Conservation (phyloP, 2,329 filamentous ascomycete species). For the Lasiodiplodia theobromae region DNA sequence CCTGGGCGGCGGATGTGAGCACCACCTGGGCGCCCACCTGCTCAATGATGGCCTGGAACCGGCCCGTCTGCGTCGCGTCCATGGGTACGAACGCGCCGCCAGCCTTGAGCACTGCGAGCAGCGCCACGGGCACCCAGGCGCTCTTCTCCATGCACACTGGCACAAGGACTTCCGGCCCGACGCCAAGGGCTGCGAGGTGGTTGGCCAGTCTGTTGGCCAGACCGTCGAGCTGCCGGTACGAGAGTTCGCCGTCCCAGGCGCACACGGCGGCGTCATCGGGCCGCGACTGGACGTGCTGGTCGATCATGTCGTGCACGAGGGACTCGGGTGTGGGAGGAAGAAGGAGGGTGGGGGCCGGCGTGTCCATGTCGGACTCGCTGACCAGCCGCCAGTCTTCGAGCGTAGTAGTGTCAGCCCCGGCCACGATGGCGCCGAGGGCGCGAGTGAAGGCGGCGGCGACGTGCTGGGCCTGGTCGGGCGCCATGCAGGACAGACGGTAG, state of each 20-base stretch:
- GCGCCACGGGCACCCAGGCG: conserved; percentile 43
- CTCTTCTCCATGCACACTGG: conserved; percentile 50
- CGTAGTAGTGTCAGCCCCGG: conserved; percentile 37
- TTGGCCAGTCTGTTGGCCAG: conserved; percentile 40
- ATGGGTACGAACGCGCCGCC: conserved; percentile 29
- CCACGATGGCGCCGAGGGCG: conserved; percentile 27
- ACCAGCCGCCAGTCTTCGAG: conserved; percentile 55
- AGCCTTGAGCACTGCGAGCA: conserved; percentile 49
- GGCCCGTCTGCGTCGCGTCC: conserved; percentile 43
- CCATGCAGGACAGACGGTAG: conserved; percentile 28
- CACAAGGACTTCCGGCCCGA: conserved; percentile 43
- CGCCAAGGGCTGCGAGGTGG: conserved; percentile 39
- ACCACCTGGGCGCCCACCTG: conserved; percentile 39
- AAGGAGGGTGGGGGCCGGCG: conserved; percentile 10
- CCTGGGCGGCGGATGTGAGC: conserved; percentile 47
- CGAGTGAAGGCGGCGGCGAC: conserved; percentile 17
- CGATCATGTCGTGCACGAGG: conserved; percentile 3
- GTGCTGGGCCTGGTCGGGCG: conserved; percentile 21
- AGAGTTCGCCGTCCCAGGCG: conserved; percentile 43
- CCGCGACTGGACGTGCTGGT: not conserved
- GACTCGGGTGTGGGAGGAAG: not conserved
- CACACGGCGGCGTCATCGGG: conserved; percentile 43
- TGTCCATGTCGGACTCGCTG: conserved; percentile 21
- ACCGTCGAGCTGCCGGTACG: conserved; percentile 41
- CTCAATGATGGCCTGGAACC: conserved; percentile 37